Evolutionary conservation across 2,329 filamentous ascomycete genomes (phyloP).

Genomic region (Paraphaeosphaeria sporulosa): DNA sequence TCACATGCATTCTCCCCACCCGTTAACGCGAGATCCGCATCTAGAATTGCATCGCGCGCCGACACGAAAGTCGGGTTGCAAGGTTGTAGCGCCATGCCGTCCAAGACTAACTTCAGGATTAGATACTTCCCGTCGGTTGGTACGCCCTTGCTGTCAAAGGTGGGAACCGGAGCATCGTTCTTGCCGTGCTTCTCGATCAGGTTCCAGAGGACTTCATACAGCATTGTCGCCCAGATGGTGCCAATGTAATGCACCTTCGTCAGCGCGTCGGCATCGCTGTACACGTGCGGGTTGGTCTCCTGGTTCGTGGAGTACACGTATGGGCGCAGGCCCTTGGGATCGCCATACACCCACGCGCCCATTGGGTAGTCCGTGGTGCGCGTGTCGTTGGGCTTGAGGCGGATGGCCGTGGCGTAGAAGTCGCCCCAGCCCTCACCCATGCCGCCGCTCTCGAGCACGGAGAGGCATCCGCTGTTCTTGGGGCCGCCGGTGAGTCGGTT

Average conservation of each 20-base stretch:
- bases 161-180: conserved; percentile 53
- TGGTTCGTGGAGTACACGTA: conserved; percentile 62
- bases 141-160: conserved; percentile 54
- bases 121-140: conserved; percentile 63
- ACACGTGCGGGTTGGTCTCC: conserved; percentile 60
- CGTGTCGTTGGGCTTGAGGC: conserved; percentile 57
- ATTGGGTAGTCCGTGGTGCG: conserved; percentile 57
- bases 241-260: conserved; percentile 58
- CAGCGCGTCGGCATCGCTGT: conserved; percentile 53
- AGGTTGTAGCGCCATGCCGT: conserved; percentile 63
- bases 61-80: conserved; percentile 64
- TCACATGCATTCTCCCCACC: conserved; percentile 60
- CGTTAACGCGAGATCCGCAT: conserved; percentile 62
- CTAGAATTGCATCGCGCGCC: conserved; percentile 63
- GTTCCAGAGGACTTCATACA: conserved; percentile 67
- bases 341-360: conserved; percentile 59
- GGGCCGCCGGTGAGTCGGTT: conserved; percentile 67
- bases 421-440: conserved; percentile 69
- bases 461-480: conserved; percentile 60
- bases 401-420: conserved; percentile 62
- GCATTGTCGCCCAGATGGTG: conserved; percentile 60
- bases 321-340: conserved; percentile 56
- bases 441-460: conserved; percentile 58
- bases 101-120: conserved; percentile 61
- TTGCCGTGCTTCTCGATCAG: conserved; percentile 64